Percentiles rank a stretch among this genome's conserved stretches.
These are phyloP conservation scores for Ascobolus immersus DNA, from an alignment of 495 filamentous ascomycete species.

Conservation along the genomic window DNA sequence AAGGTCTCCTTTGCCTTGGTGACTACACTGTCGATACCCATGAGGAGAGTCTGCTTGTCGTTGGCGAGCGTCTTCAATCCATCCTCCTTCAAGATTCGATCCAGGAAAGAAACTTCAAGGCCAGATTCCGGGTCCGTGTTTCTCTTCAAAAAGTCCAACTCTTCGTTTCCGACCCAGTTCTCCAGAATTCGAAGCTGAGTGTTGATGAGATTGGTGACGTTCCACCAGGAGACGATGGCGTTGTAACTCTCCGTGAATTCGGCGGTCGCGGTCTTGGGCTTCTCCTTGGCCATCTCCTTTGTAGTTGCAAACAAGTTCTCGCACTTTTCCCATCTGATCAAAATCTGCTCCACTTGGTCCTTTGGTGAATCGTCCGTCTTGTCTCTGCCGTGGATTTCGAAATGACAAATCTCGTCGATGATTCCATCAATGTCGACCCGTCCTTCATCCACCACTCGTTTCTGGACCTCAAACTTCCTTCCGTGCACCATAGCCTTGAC, in stretches of 20 bases:
- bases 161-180: slow-evolving; percentile 88
- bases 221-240: slow-evolving; percentile 82
- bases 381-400: slow-evolving; percentile 78
- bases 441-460: slow-evolving; percentile 57
- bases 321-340: slow-evolving; percentile 65
- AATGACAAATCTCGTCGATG: slow-evolving; percentile 69
- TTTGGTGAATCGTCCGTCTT: slow-evolving; percentile 68
- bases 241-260: slow-evolving; percentile 58
- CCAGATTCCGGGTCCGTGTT: slow-evolving; percentile 32
- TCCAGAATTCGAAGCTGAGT: slow-evolving; percentile 74
- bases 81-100: slow-evolving; percentile 95
- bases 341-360: slow-evolving; percentile 69
- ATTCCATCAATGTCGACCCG: slow-evolving; percentile 38
- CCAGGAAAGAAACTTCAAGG: slow-evolving; percentile 72
- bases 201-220: slow-evolving; percentile 92
- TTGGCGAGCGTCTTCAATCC: slow-evolving; percentile 77
- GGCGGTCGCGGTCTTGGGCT: slow-evolving; percentile 45
- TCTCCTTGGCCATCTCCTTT: slow-evolving; percentile 39
- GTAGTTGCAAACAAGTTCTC: slow-evolving; percentile 64
- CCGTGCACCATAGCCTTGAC: slow-evolving; percentile 61
- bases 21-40: slow-evolving; percentile 57
- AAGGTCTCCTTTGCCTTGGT: slow-evolving; percentile 78
- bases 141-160: slow-evolving; percentile 61
- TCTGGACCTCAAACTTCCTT: slow-evolving; percentile 55
- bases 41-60: slow-evolving; percentile 61